These are phyloP conservation scores for Heritiera fomes DNA, from an alignment of 345 rosid species.

Conservation along the genomic window DNA sequence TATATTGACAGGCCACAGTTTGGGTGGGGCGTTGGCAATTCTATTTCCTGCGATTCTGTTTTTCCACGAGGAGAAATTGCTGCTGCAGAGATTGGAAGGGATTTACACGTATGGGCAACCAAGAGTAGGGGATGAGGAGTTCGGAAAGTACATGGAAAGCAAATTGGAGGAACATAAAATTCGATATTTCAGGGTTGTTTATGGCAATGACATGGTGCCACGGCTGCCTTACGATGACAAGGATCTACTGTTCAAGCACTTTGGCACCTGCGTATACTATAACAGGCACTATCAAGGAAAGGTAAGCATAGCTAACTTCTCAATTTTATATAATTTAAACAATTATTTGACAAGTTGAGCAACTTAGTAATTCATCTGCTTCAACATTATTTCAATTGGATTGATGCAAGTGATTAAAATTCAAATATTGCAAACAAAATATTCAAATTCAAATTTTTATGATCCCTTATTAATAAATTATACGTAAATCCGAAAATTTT, in stretches of 20 bases:
- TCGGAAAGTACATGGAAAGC: conserved; percentile 56
- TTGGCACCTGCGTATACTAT: conserved; percentile 61
- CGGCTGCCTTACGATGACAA: conserved; percentile 68
- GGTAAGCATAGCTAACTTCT: conserved; percentile 25
- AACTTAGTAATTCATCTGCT: neutral
- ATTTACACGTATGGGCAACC: conserved; percentile 81
- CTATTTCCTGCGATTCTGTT: conserved; percentile 56
- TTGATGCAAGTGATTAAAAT: no score
- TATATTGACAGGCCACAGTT: conserved; percentile 69
- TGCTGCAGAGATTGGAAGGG: conserved; percentile 59
- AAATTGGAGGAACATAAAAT: conserved; percentile 39
- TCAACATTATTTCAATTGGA: neutral
- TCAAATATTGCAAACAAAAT: no score
- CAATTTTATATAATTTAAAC: no score
- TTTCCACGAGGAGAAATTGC: conserved; percentile 47
- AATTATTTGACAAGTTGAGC: no score
- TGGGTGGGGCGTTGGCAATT: conserved; percentile 78
- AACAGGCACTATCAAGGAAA: conserved; percentile 44
- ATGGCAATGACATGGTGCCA: conserved; percentile 65
- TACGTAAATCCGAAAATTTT: no score
- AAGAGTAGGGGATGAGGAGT: conserved; percentile 65
- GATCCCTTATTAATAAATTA: no score
- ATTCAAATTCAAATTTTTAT: no score
- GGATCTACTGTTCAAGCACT: conserved; percentile 74
- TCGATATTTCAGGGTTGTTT: conserved; percentile 59